Conservation (phyloP, 192 early-diverging fungal species). For the Coemansia sp. region DNA sequence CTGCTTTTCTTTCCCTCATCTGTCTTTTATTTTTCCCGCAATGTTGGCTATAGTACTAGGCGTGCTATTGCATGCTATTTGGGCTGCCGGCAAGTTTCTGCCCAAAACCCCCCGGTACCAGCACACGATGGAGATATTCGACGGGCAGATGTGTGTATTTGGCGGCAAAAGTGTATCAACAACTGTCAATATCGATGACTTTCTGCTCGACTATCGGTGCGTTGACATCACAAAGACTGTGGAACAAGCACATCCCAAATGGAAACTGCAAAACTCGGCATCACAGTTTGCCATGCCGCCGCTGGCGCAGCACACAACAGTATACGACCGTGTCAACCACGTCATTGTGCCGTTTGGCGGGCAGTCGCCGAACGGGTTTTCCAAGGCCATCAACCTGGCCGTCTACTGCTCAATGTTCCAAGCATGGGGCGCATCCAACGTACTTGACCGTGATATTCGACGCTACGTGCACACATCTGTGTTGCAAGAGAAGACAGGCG, state of each 20-base stretch:
- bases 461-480: slow-evolving; percentile 44
- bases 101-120: slow-evolving; percentile 32
- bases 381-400: slow-evolving; percentile 28
- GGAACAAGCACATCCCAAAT: slow-evolving; percentile 22
- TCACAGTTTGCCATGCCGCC: slow-evolving; percentile 54
- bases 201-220: slow-evolving; percentile 43
- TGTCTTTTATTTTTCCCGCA: slow-evolving; percentile 1
- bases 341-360: slow-evolving; percentile 47
- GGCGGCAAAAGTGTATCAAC: slow-evolving; percentile 24
- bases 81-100: slow-evolving; percentile 5
- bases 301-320: slow-evolving; percentile 43
- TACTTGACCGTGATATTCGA: slow-evolving; percentile 23
- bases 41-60: neutral
- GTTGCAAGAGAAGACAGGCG: slow-evolving; percentile 31
- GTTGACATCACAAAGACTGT: slow-evolving; percentile 35
- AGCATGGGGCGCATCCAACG: slow-evolving; percentile 46
- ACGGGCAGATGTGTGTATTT: slow-evolving; percentile 47
- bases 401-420: slow-evolving; percentile 39
- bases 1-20: neutral
- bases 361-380: slow-evolving; percentile 32
- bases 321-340: slow-evolving; percentile 39
- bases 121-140: slow-evolving; percentile 48
- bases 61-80: slow-evolving; percentile 7
- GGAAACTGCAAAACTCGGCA: slow-evolving; percentile 36
- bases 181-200: slow-evolving; percentile 18